A percentile compares a stretch with the other conserved stretches of the same genome.
phyloP scores from a whole-genome alignment of 2,329 filamentous ascomycete species.

The Aspergillus ustus region DNA sequence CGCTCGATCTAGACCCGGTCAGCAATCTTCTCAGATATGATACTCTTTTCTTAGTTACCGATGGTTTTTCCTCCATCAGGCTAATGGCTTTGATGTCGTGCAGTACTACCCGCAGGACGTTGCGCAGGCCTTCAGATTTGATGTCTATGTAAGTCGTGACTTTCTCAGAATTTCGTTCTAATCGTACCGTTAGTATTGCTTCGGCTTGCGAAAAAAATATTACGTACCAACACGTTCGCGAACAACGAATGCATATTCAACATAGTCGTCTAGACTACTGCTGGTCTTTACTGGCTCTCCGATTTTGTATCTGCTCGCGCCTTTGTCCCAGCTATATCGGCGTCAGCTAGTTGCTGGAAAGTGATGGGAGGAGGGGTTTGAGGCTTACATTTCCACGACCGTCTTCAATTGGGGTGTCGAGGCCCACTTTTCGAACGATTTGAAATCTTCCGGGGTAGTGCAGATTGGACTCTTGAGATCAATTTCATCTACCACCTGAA shows the following conservation, averaged over 20 bases:
- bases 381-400: neutral
- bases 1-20: neutral
- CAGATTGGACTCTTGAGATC: neutral
- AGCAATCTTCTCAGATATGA: neutral
- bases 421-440: neutral
- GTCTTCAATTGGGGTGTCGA: neutral
- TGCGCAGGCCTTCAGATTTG: conserved; percentile 1
- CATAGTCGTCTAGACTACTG: neutral
- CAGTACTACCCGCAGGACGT: conserved; percentile 1
- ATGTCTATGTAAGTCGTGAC: conserved; percentile 2
- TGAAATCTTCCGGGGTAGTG: no score
- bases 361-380: neutral
- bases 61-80: conserved; percentile 3
- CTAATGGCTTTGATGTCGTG: conserved; percentile 2
- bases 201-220: neutral
- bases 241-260: conserved; percentile 8
- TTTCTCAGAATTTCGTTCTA: conserved; percentile 3
- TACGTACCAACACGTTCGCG: conserved; percentile 2
- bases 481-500: conserved; percentile 1
- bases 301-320: neutral
- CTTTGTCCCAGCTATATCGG: conserved; percentile 5
- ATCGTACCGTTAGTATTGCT: neutral
- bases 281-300: neutral
- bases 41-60: neutral
- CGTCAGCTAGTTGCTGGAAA: neutral